A percentile compares a stretch with the other conserved stretches of the same genome.
These are phyloP conservation scores for Fusarium circinatum DNA, from an alignment of 2,329 filamentous ascomycete genomes.

Conservation along the genomic window DNA sequence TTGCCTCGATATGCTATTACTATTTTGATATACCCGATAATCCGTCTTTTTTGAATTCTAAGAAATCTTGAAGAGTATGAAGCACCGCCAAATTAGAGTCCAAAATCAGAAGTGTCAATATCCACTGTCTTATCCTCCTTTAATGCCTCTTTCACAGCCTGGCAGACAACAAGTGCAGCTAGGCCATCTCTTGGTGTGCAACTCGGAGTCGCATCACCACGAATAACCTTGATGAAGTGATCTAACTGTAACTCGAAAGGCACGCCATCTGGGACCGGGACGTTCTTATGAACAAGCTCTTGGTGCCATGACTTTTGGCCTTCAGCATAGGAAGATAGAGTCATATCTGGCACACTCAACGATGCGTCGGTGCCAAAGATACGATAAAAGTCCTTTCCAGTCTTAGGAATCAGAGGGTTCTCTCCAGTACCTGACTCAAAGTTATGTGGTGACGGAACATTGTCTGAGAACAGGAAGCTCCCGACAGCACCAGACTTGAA, in stretches of 20 bases:
- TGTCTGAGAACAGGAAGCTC: constrained; percentile 66
- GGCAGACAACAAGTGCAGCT: constrained; percentile 62
- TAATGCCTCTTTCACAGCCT: constrained; percentile 60
- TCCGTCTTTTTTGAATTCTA: background rate
- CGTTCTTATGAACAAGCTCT: constrained; percentile 47
- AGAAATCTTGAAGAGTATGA: too few species aligned
- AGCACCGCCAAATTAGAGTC: background rate
- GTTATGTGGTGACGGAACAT: constrained; percentile 60
- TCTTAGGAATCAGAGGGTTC: constrained; percentile 61
- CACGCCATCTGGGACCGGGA: constrained; percentile 33
- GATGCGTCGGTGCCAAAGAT: constrained; percentile 64
- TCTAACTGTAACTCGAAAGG: constrained; percentile 64
- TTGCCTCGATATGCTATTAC: too few species aligned
- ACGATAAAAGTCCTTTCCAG: constrained; percentile 59
- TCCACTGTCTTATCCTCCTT: constrained; percentile 42
- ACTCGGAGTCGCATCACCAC: constrained; percentile 53
- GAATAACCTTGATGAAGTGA: constrained; percentile 62
- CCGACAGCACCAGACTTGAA: constrained; percentile 66
- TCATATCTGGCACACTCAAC: constrained; percentile 65
- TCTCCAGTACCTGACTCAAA: constrained; percentile 69
- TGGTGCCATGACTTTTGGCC: constrained; percentile 55
- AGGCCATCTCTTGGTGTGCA: constrained; percentile 62
- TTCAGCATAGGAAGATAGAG: constrained; percentile 56
- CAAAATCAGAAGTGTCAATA: constrained; percentile 21
- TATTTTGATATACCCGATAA: background rate